These are phyloP conservation scores for Mycena galopus DNA, from an alignment of 768 basidiomycete species.

Conservation along the genomic window DNA sequence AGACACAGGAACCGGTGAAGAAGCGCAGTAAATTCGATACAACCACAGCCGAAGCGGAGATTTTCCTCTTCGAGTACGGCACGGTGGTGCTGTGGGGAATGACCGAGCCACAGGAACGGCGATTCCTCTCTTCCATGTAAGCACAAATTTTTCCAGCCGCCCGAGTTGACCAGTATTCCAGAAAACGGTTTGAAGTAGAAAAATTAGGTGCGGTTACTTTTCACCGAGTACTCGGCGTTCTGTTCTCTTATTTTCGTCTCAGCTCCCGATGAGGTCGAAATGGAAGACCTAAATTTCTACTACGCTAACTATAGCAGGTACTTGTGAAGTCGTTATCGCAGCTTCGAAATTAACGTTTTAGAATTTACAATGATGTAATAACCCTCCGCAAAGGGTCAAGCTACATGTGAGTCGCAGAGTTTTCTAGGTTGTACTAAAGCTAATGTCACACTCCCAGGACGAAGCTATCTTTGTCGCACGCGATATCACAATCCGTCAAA, in stretches of 20 bases:
- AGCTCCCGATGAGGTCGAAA: conserved; percentile 92
- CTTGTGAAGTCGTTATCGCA: conserved; percentile 35
- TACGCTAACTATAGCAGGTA: conserved; percentile 97
- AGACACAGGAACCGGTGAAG: conserved; percentile 53
- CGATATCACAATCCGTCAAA: conserved; percentile 96
- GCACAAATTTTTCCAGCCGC: conserved; percentile 44
- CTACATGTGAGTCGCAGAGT: conserved; percentile 78
- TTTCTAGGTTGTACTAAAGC: neutral
- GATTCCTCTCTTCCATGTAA: conserved; percentile 92
- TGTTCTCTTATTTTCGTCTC: conserved; percentile 18
- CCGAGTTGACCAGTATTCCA: conserved; percentile 47
- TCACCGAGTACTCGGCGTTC: conserved; percentile 10
- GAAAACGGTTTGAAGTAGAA: conserved; percentile 95
- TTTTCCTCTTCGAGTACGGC: conserved; percentile 94
- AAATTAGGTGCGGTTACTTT: conserved; percentile 69
- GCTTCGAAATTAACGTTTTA: conserved; percentile 40
- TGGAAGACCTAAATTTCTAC: conserved; percentile 97
- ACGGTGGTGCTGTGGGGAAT: conserved; percentile 99
- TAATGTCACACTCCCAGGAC: conserved; percentile 69
- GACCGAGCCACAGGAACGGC: conserved; percentile 91
- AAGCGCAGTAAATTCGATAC: conserved; percentile 79
- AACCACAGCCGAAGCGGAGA: conserved; percentile 81
- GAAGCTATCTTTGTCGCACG: conserved; percentile 94
- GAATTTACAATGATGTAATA: conserved; percentile 98
- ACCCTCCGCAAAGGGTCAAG: conserved; percentile 94